These are phyloP conservation scores for Neostapfia colusana DNA, from an alignment of 176 grass and related monocot species.

Conservation along the genomic window DNA sequence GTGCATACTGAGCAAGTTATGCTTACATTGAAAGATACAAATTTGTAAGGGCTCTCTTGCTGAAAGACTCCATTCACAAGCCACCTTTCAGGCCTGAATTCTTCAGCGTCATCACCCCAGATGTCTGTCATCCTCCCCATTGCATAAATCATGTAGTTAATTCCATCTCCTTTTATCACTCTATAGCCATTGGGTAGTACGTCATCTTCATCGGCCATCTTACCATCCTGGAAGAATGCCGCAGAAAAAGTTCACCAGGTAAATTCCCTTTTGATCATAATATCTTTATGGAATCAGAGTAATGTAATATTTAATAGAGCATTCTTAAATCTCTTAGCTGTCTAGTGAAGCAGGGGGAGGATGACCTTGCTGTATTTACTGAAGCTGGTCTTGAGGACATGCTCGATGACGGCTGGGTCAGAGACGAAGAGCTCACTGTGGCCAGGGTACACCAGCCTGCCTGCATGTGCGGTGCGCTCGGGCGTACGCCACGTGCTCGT, in stretches of 20 bases:
- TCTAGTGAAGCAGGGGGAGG: background rate
- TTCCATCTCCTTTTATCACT: conserved; percentile 44
- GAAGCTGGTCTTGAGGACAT: conserved; percentile 61
- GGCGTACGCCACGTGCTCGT: conserved; percentile 40
- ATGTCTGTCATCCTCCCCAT: conserved; percentile 73
- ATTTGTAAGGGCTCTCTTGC: conserved; percentile 62
- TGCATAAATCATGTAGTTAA: conserved; percentile 57
- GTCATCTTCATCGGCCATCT: conserved; percentile 62
- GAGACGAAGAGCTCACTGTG: conserved; percentile 39
- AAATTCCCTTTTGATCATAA: background rate
- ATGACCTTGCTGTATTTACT: conserved; percentile 59
- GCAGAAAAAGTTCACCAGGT: background rate
- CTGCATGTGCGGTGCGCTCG: conserved; percentile 40
- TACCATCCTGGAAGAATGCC: conserved; percentile 45
- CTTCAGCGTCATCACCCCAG: conserved; percentile 61
- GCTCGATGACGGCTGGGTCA: conserved; percentile 49
- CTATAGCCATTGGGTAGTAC: conserved; percentile 49
- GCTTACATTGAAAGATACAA: conserved; percentile 61
- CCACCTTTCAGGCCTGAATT: conserved; percentile 66
- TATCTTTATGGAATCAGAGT: background rate
- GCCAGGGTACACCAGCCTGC: conserved; percentile 38
- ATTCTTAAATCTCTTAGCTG: conserved; percentile 3
- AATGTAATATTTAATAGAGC: background rate
- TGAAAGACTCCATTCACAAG: conserved; percentile 54
- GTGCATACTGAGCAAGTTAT: background rate